These are phyloP conservation scores for Xylaria longipes DNA, from an alignment of 495 filamentous ascomycete genomes.

Conservation along the genomic window DNA sequence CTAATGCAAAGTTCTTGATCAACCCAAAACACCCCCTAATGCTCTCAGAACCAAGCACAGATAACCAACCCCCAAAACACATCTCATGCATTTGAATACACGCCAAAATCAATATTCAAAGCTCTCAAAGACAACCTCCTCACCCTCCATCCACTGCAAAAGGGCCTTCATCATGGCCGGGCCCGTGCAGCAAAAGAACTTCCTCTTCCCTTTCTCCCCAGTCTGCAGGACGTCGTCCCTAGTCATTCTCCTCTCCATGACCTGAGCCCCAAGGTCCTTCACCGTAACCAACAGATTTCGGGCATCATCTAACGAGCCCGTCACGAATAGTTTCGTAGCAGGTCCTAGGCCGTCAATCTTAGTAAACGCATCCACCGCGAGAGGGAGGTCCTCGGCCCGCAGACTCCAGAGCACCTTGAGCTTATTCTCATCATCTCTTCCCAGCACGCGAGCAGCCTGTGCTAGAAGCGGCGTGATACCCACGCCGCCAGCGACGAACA, in stretches of 20 bases:
- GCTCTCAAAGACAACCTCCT: conserved; percentile 70
- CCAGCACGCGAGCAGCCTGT: conserved; percentile 58
- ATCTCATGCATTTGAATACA: not conserved
- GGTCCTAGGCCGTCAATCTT: conserved; percentile 56
- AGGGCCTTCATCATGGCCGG: conserved; percentile 60
- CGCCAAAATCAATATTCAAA: conserved; percentile 63
- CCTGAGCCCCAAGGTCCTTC: conserved; percentile 46
- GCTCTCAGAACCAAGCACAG: not conserved
- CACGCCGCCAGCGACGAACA: conserved; percentile 78
- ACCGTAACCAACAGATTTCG: conserved; percentile 29
- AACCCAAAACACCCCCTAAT: not conserved
- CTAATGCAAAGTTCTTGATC: not conserved
- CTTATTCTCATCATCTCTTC: conserved; percentile 31
- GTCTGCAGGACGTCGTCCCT: conserved; percentile 58
- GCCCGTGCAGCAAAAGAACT: conserved; percentile 74
- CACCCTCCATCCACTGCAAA: conserved; percentile 67
- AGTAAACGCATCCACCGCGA: conserved; percentile 66
- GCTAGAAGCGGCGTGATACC: conserved; percentile 81
- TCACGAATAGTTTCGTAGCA: conserved; percentile 66
- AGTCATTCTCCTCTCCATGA: conserved; percentile 59
- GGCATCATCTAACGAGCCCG: conserved; percentile 49
- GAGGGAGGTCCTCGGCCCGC: conserved; percentile 62
- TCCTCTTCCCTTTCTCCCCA: conserved; percentile 45
- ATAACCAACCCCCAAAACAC: not conserved
- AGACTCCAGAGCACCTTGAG: conserved; percentile 72